These are phyloP conservation scores for Porcisia deanei DNA, from an alignment of 208 protist genomes.

Conservation along the genomic window DNA sequence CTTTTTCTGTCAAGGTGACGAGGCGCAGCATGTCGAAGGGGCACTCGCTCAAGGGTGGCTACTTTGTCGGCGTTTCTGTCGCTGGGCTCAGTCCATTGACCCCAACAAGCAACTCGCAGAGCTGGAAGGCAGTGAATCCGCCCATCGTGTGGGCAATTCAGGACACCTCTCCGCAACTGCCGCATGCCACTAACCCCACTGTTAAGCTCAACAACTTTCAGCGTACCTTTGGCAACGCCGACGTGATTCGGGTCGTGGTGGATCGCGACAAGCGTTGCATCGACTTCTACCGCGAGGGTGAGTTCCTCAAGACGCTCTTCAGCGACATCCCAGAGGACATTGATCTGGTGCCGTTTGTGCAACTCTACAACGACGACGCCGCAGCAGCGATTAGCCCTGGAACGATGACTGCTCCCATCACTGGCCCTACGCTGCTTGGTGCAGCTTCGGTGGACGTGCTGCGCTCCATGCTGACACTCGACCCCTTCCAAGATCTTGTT, in stretches of 20 bases:
- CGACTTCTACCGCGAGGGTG: constrained; percentile 86
- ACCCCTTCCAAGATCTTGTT: constrained; percentile 80
- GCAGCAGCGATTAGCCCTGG: constrained; percentile 65
- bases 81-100: constrained; percentile 67
- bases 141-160: constrained; percentile 91
- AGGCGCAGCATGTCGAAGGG: constrained; percentile 81
- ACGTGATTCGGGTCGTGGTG: constrained; percentile 78
- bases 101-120: constrained; percentile 81
- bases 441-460: constrained; percentile 87
- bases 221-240: constrained; percentile 85
- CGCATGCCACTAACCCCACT: constrained; percentile 88
- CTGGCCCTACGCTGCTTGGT: constrained; percentile 66
- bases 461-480: constrained; percentile 81
- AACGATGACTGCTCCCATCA: constrained; percentile 84
- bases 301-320: constrained; percentile 88
- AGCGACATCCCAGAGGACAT: constrained; percentile 73
- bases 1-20: constrained; percentile 83
- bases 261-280: constrained; percentile 73
- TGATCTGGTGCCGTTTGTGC: constrained; percentile 90
- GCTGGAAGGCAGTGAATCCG: constrained; percentile 87
- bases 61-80: constrained; percentile 86
- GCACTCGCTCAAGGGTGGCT: constrained; percentile 90
- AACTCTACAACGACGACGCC: constrained; percentile 93
- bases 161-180: constrained; percentile 88
- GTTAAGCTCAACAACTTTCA: constrained; percentile 91